A percentile compares a stretch with the other conserved stretches of the same genome.
Evolutionary conservation across 2,329 filamentous ascomycete species (phyloP).

Genomic region (Trematosphaeria pertusa): DNA sequence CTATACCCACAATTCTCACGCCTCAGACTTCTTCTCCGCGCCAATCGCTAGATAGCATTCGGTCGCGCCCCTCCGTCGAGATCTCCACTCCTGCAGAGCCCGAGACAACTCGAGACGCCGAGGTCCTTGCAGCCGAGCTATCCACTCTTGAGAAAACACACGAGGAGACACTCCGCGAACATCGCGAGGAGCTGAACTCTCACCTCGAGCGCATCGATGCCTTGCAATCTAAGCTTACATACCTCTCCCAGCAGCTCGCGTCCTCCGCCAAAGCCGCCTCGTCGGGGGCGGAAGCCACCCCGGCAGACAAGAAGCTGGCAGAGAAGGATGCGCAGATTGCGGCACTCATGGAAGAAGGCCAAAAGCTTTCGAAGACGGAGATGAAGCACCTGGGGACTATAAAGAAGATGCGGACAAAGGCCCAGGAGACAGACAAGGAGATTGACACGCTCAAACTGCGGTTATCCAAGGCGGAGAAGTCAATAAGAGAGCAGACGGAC

Average conservation of each 20-base stretch:
- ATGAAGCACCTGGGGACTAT: constrained; percentile 83
- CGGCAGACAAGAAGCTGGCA: constrained; percentile 75
- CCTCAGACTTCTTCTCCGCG: constrained; percentile 37
- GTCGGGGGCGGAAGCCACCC: constrained; percentile 30
- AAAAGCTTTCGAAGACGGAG: constrained; percentile 84
- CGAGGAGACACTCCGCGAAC: constrained; percentile 61
- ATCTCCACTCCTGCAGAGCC: constrained; percentile 44
- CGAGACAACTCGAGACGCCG: constrained; percentile 30
- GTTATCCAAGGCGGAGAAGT: constrained; percentile 70
- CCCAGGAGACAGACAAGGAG: constrained; percentile 59
- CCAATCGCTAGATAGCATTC: constrained; percentile 42
- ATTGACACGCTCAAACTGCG: constrained; percentile 63
- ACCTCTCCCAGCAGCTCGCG: constrained; percentile 80
- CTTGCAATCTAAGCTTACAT: constrained; percentile 88
- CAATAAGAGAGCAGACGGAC: constrained; percentile 66
- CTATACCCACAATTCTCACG: constrained; percentile 41
- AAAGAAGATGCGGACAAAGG: constrained; percentile 72
- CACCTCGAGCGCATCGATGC: constrained; percentile 92
- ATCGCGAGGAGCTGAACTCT: constrained; percentile 81
- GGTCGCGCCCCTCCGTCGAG: constrained; percentile 40
- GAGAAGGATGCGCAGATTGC: constrained; percentile 93
- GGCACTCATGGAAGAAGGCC: constrained; percentile 88
- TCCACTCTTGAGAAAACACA: constrained; percentile 59
- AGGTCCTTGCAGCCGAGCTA: constrained; percentile 53
- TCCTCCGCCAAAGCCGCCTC: constrained; percentile 76